phyloP scores from a whole-genome alignment of 2,329 filamentous ascomycete species.

The Chaetomium strumarium region DNA sequence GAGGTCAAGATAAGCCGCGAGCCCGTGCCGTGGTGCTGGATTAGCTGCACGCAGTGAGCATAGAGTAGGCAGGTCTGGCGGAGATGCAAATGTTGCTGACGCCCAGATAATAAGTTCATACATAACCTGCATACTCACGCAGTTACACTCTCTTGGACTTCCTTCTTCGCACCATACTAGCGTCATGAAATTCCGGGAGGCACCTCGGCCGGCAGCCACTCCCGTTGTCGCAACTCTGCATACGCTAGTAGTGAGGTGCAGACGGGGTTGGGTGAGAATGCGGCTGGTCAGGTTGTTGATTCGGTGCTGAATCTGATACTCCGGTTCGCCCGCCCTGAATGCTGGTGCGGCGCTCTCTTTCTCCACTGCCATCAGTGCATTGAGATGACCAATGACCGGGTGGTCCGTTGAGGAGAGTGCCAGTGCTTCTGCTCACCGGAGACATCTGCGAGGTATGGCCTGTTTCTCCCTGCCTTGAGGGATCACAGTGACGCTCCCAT shows the following conservation, averaged over 20 bases:
- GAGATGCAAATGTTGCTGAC: background rate
- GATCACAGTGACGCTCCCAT: too few species aligned
- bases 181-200: background rate
- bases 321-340: background rate
- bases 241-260: background rate
- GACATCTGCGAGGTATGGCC: too few species aligned
- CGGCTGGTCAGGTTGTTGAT: background rate
- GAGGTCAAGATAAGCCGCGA: background rate
- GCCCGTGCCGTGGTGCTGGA: background rate
- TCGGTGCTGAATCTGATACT: background rate
- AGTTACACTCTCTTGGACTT: background rate
- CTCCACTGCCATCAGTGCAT: too few species aligned
- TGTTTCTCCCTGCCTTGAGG: too few species aligned
- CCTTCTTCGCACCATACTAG: background rate
- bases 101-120: background rate
- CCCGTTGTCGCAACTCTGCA: background rate
- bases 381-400: too few species aligned
- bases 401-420: too few species aligned
- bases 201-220: background rate
- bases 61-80: background rate
- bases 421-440: too few species aligned
- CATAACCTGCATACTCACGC: background rate
- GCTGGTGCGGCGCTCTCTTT: background rate
- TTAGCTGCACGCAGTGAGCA: conserved; percentile 2
- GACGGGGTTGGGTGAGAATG: background rate